These are phyloP conservation scores for Gracilariopsis chorda DNA, from an alignment of 23 red algal species.

Conservation along the genomic window DNA sequence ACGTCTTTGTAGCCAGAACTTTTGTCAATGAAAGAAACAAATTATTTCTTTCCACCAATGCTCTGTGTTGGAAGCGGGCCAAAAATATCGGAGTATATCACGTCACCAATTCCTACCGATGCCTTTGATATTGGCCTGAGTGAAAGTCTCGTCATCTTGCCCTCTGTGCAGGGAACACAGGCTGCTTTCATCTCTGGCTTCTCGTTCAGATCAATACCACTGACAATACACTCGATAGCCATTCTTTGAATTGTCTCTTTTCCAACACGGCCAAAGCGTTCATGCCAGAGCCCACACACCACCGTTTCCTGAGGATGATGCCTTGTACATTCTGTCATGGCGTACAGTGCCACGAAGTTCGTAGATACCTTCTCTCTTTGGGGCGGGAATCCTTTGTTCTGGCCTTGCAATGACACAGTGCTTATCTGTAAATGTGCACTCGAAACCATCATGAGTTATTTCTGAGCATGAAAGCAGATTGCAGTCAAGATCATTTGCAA, in stretches of 20 bases:
- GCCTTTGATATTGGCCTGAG: not conserved
- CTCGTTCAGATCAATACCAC: not conserved
- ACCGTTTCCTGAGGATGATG: no score
- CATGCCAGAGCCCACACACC: not conserved
- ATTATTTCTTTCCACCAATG: not conserved
- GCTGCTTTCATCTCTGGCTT: not conserved
- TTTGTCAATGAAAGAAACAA: conserved; percentile 13
- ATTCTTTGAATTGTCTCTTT: not conserved
- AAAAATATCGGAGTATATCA: conserved; percentile 15
- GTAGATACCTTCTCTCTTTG: not conserved
- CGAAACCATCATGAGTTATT: not conserved
- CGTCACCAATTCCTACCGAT: not conserved
- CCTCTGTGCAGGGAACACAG: not conserved
- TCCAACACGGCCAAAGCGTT: not conserved
- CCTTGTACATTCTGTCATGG: no score
- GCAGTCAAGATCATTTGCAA: not conserved
- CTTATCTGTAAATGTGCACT: not conserved
- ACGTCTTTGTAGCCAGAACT: not conserved
- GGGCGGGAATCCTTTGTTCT: not conserved
- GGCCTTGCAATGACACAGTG: not conserved
- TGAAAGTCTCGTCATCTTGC: not conserved
- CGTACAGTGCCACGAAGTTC: no score
- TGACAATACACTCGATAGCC: not conserved
- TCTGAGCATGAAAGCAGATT: not conserved
- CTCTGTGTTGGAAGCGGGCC: not conserved